Evolutionary conservation across 1,284 basidiomycete genomes (phyloP), one percentile per base, ranked within the genome.

Genomic region (Trichosporon sp.): DNA sequence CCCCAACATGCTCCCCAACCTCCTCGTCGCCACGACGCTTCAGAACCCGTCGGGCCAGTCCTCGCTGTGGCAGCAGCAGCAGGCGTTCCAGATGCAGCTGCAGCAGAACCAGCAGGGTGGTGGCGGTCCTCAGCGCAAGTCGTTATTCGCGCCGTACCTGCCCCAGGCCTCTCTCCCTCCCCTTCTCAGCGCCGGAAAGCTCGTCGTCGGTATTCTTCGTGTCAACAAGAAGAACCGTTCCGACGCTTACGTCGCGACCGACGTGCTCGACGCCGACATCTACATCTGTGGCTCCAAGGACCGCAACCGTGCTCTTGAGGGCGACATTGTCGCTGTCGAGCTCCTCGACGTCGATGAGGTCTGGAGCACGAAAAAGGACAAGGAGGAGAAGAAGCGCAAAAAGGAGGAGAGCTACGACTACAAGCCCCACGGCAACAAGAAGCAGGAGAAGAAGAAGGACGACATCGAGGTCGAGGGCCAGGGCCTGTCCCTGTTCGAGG

Each of bases 391-490:
- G 89, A 98, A 98, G 87, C 88, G 94, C 79, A 97, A 97, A 85
- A 99, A 99, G 88, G 97, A 99, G 85, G 97, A 99, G 85, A 92
- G 92, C 0, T 97, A 93, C 81, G 84, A 85, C 64, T 78, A 90
- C 68, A 92, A 91, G 81, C 87, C 89, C 12, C 86, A 86, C 65
- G 87, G 87, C 34, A 90, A 89, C 64, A 91, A 95, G 78, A 95
- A 92, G 85, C 92, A 95, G 75, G 97, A 99, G 86, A 99, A 99
- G 89, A 98, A 98, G 87, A 98, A 98, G 85, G 97, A 99, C 79
- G 97, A 99, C 77, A 95, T 99, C 31, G 97, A 99, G 81, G 97
- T 99, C 38, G 97, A 99, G 85, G 97, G 97, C 7, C 96, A 98
- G 83, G 96, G 95, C 9, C 85, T 98, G 74, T 92, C 93, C 85